Conservation (phyloP, 306 rosid species). For the Lotus japonicus region DNA sequence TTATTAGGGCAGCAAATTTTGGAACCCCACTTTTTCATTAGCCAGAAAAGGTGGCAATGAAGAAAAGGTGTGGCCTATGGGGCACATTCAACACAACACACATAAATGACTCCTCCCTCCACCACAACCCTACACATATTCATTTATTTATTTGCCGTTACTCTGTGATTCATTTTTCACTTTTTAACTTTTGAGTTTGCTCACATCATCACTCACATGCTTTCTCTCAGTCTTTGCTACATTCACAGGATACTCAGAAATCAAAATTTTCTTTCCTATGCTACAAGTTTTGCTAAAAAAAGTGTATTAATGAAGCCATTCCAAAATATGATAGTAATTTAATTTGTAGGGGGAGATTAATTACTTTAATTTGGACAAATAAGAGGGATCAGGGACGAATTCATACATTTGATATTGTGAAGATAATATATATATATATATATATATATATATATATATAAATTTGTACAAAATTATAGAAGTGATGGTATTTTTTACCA, state of each 20-base stretch:
- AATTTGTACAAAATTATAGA: too few species aligned
- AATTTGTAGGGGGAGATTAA: background rate
- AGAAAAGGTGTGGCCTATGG: conserved; percentile 23
- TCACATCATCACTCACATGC: conserved; percentile 26
- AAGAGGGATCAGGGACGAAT: too few species aligned
- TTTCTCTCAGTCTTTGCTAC: background rate
- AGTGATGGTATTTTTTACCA: too few species aligned
- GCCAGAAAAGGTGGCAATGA: conserved; percentile 29
- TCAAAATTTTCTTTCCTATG: background rate
- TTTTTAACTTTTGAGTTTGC: conserved; percentile 14
- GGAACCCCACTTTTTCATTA: conserved; percentile 23
- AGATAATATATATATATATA: too few species aligned
- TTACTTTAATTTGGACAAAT: background rate
- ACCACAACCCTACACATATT: conserved; percentile 23
- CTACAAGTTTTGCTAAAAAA: conserved; percentile 1
- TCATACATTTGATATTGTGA: too few species aligned
- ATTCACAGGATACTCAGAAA: background rate
- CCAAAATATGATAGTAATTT: background rate
- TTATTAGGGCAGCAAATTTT: conserved; percentile 6
- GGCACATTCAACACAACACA: conserved; percentile 27
- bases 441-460: too few species aligned
- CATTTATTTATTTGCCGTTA: conserved; percentile 38
- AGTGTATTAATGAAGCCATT: conserved; percentile 7
- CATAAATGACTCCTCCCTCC: conserved; percentile 42
- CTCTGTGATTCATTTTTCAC: conserved; percentile 13